phyloP scores from a whole-genome alignment of 1,139 yeast genomes.

The Nadsonia commutata region DNA sequence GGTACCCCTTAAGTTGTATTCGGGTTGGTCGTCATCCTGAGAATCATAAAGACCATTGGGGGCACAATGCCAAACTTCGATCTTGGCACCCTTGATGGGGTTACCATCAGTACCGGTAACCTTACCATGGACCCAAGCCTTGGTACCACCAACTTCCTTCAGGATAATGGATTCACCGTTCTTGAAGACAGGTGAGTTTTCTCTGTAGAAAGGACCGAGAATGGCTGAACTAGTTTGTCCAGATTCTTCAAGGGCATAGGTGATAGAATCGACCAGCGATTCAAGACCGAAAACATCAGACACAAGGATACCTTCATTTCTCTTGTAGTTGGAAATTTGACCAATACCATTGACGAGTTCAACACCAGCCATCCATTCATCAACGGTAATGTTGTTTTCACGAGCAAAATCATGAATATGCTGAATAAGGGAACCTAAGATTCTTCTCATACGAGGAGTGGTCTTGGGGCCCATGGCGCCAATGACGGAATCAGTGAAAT shows the following conservation, averaged over 20 bases:
- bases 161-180: slow-evolving; percentile 22
- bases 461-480: slow-evolving; percentile 23
- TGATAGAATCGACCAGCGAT: slow-evolving; percentile 23
- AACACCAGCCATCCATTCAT: slow-evolving; percentile 25
- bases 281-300: slow-evolving; percentile 25
- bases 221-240: slow-evolving; percentile 23
- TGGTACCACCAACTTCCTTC: slow-evolving; percentile 23
- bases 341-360: slow-evolving; percentile 24
- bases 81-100: slow-evolving; percentile 20
- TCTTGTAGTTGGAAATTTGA: slow-evolving; percentile 22
- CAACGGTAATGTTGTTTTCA: slow-evolving; percentile 24
- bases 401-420: slow-evolving; percentile 27
- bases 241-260: slow-evolving; percentile 15
- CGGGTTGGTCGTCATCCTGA: slow-evolving; percentile 26
- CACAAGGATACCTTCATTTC: slow-evolving; percentile 25
- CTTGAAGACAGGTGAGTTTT: slow-evolving; percentile 19
- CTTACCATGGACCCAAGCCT: slow-evolving; percentile 18
- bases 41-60: slow-evolving; percentile 28
- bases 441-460: slow-evolving; percentile 18
- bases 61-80: slow-evolving; percentile 29
- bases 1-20: slow-evolving; percentile 23
- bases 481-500: slow-evolving; percentile 20
- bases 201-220: slow-evolving; percentile 23
- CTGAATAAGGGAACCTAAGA: slow-evolving; percentile 21
- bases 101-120: slow-evolving; percentile 21